Evolutionary conservation across 306 rosid species (phyloP), one percentile per base, ranked within the genome.

Genomic region (Begonia fuchsioides): DNA sequence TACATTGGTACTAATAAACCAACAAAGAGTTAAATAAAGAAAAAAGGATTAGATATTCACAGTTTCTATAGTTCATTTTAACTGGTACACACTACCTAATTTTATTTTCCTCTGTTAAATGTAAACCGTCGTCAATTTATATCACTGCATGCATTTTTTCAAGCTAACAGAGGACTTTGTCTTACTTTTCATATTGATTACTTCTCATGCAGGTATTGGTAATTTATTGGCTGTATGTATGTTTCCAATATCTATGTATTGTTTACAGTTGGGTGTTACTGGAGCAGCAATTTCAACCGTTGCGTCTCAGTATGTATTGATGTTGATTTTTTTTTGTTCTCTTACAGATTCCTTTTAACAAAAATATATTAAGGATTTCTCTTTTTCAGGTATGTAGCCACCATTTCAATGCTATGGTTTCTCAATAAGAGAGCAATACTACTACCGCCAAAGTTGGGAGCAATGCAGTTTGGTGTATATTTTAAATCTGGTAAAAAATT

Each of bases 211-310:
- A 90, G 95, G 98, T 54, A 73, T 90, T 41, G 94, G 94, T 50
- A 85, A 81, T 72, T 68, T 82, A 47, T 68, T 79, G 39, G 92
- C 94, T 39, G 87, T 78, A 44, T 38, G 82, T 62, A 78, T 84
- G 47, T 77, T 77, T 65, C 98, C 98, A 49, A 53, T 77, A 52
- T 83, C 85, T 47, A 90, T 90, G 68, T 77, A 85, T 71, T 67
- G 60, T 69, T 75, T 81, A 58, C 56, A 59, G 62, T 61, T 85
- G 95, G 95, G 98, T 50, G 79, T 66, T 61, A 76, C 73, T 58
- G 98, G 98, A 44, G 98, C 98, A 16, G 98, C 93, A 67, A 63
- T 85, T 52, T 81, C 98, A 53, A 77, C 92, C 10, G 95, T 90
- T 64, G 49, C 85, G 56, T 90, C 97, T 56, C 98, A 90, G 98